phyloP scores from a whole-genome alignment of 345 rosid genomes.

The Gossypium thurberi region DNA sequence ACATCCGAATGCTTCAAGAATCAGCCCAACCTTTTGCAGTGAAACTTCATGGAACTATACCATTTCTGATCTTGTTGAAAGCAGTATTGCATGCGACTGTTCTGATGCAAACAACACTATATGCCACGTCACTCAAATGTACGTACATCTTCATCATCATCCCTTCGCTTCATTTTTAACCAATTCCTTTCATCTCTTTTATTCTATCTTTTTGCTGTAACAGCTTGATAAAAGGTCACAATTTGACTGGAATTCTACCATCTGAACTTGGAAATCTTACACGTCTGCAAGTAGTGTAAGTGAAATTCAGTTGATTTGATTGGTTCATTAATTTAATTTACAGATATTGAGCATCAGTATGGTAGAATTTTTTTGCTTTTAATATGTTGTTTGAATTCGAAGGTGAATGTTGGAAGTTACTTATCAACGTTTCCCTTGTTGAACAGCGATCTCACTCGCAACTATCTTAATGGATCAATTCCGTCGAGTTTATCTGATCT shows the following conservation, averaged over 20 bases:
- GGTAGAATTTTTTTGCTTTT: no score
- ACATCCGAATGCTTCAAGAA: conserved; percentile 20
- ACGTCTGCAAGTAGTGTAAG: conserved; percentile 50
- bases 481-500: conserved; percentile 48
- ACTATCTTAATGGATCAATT: conserved; percentile 62
- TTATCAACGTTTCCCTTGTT: background rate
- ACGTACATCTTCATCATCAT: background rate
- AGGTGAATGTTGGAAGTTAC: background rate
- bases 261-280: conserved; percentile 58
- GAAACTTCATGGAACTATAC: conserved; percentile 28
- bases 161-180: background rate
- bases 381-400: no score
- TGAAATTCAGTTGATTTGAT: conserved; percentile 1
- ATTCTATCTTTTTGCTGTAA: conserved; percentile 4
- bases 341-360: background rate
- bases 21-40: conserved; percentile 37
- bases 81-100: conserved; percentile 53
- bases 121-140: conserved; percentile 64
- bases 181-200: background rate
- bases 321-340: background rate
- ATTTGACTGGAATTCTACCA: conserved; percentile 57
- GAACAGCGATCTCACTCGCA: conserved; percentile 66
- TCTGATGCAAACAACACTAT: conserved; percentile 18
- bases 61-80: background rate
- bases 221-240: conserved; percentile 55